These are phyloP conservation scores for Omphalea diandra DNA, from an alignment of 441 rosid genomes.

Conservation along the genomic window DNA sequence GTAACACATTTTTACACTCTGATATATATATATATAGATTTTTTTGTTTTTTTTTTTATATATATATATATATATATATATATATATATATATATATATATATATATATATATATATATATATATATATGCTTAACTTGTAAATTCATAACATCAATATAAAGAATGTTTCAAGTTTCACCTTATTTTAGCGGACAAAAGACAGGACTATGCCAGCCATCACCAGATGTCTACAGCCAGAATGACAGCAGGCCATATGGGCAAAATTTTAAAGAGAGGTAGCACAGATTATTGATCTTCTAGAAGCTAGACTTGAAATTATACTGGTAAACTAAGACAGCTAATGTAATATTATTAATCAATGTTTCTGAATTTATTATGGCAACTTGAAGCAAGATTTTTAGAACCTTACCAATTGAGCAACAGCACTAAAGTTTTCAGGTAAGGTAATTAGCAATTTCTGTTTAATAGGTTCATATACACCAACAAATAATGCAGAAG, in stretches of 20 bases:
- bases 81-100: too few species aligned
- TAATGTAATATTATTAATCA: not conserved
- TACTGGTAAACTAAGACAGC: not conserved
- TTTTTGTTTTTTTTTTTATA: too few species aligned
- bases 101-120: too few species aligned
- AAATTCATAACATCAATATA: not conserved
- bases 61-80: too few species aligned
- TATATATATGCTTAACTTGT: too few species aligned
- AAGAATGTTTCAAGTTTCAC: not conserved
- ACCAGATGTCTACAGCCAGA: not conserved
- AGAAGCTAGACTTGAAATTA: not conserved
- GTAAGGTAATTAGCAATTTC: slow-evolving; percentile 65
- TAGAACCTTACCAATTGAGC: slow-evolving; percentile 25
- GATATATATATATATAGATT: too few species aligned
- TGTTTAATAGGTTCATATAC: slow-evolving; percentile 87
- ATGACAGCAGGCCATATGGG: not conserved
- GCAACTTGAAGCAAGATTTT: slow-evolving; percentile 7
- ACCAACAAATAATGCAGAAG: slow-evolving; percentile 87
- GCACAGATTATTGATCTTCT: not conserved
- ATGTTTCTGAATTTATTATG: not conserved
- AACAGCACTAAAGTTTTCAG: slow-evolving; percentile 71
- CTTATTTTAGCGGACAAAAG: not conserved
- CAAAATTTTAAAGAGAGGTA: not conserved
- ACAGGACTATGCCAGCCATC: not conserved
- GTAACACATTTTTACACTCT: too few species aligned